A percentile compares a stretch with the other conserved stretches of the same genome.
These are phyloP conservation scores for Secale cereale DNA, from an alignment of 176 grass and related monocot genomes.

Conservation along the genomic window DNA sequence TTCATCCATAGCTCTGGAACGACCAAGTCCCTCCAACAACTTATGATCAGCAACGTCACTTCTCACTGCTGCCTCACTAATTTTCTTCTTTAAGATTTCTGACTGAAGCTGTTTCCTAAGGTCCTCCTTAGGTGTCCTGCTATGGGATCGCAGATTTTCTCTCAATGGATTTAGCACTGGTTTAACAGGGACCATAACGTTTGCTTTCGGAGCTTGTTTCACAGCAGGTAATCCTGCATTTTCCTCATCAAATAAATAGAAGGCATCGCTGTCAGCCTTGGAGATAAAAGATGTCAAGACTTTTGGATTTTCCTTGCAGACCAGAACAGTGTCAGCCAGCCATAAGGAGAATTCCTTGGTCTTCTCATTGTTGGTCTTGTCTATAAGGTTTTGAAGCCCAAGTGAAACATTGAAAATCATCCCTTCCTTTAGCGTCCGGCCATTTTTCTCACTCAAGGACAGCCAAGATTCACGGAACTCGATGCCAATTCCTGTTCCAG, in stretches of 20 bases:
- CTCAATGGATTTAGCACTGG: not conserved
- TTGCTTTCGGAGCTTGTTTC: not conserved
- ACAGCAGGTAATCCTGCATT: not conserved
- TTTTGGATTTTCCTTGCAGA: slow-evolving; percentile 51
- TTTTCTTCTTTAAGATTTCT: slow-evolving; percentile 79
- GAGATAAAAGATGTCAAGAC: slow-evolving; percentile 54
- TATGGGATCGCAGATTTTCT: slow-evolving; percentile 29
- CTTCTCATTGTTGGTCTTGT: slow-evolving; percentile 36
- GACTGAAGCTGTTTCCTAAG: slow-evolving; percentile 76
- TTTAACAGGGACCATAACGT: not conserved
- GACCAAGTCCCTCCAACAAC: slow-evolving; percentile 53
- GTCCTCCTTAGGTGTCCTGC: slow-evolving; percentile 90
- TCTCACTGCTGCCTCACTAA: slow-evolving; percentile 75
- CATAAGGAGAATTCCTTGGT: slow-evolving; percentile 54
- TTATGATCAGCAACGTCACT: slow-evolving; percentile 54
- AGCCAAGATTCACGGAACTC: slow-evolving; percentile 75
- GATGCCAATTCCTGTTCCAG: slow-evolving; percentile 71
- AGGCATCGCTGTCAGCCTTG: slow-evolving; percentile 63
- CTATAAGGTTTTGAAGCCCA: slow-evolving; percentile 70
- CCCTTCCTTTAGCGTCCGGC: slow-evolving; percentile 42
- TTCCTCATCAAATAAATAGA: slow-evolving; percentile 76
- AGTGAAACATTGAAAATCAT: slow-evolving; percentile 88
- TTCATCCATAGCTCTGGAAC: slow-evolving; percentile 53
- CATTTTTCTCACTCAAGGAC: slow-evolving; percentile 59
- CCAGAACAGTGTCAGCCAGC: slow-evolving; percentile 70